A percentile compares a stretch with the other conserved stretches of the same genome.
phyloP scores from a whole-genome alignment of 2,329 filamentous ascomycete species.

The Colletotrichum paranaense region DNA sequence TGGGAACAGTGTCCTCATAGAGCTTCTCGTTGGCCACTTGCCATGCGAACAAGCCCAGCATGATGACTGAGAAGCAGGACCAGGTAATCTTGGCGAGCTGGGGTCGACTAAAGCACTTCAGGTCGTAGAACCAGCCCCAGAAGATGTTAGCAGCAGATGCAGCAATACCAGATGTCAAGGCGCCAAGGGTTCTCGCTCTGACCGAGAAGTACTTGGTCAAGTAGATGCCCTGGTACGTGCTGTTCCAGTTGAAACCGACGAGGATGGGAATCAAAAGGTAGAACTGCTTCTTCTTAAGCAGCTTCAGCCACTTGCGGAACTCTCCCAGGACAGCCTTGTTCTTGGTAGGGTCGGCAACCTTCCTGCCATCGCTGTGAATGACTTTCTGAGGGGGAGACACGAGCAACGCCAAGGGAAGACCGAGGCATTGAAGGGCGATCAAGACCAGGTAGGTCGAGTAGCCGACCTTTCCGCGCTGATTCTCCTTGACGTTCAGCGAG shows the following conservation, averaged over 20 bases:
- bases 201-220: slow-evolving; percentile 64
- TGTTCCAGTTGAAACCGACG: slow-evolving; percentile 62
- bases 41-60: slow-evolving; percentile 59
- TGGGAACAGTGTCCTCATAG: slow-evolving; percentile 51
- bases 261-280: slow-evolving; percentile 61
- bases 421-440: slow-evolving; percentile 57
- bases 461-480: slow-evolving; percentile 56
- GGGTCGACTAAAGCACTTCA: slow-evolving; percentile 52
- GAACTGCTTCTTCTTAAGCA: slow-evolving; percentile 57
- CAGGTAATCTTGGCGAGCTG: slow-evolving; percentile 56
- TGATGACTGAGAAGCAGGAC: slow-evolving; percentile 51
- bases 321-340: slow-evolving; percentile 51
- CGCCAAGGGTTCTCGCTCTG: slow-evolving; percentile 56
- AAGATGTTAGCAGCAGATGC: slow-evolving; percentile 58
- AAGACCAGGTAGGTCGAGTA: slow-evolving; percentile 54
- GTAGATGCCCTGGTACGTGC: slow-evolving; percentile 63
- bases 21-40: slow-evolving; percentile 59
- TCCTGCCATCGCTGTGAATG: slow-evolving; percentile 50
- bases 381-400: slow-evolving; percentile 58
- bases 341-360: slow-evolving; percentile 45
- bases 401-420: slow-evolving; percentile 56
- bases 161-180: slow-evolving; percentile 57
- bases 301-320: slow-evolving; percentile 47
- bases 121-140: slow-evolving; percentile 62
- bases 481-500: slow-evolving; percentile 57